These are phyloP conservation scores for Thalassia testudinum DNA, from an alignment of 116 monocot genomes.

Conservation along the genomic window DNA sequence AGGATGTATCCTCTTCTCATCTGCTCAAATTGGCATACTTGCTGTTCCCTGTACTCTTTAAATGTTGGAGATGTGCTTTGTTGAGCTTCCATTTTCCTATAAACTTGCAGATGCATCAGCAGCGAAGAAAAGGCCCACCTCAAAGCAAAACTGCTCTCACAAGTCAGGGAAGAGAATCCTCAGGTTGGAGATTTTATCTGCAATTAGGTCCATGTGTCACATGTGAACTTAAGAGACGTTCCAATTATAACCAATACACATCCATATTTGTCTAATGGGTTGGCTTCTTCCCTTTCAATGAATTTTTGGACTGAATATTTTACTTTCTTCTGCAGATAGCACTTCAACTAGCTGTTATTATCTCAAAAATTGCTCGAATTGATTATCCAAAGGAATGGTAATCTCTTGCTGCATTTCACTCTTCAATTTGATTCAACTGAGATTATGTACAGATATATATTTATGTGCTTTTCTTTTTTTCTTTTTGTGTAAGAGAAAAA, in stretches of 20 bases:
- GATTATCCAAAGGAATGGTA: conserved; percentile 99
- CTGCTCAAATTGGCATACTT: no score
- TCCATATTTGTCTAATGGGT: no score
- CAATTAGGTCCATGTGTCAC: no score
- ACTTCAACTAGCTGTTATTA: conserved; percentile 64
- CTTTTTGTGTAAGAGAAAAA: no score
- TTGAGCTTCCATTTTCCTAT: not conserved
- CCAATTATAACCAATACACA: no score
- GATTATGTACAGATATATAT: no score
- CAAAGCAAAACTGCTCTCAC: conserved; percentile 55
- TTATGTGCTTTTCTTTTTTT: no score
- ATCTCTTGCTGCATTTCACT: not conserved
- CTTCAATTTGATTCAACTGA: not conserved
- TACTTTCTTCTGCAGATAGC: conserved; percentile 48
- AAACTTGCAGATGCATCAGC: conserved; percentile 46
- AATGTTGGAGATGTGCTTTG: not conserved
- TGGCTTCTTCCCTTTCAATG: no score
- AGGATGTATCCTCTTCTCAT: no score
- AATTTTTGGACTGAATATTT: not conserved
- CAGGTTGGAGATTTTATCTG: conserved; percentile 25
- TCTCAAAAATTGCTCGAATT: conserved; percentile 89
- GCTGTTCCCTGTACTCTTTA: no score
- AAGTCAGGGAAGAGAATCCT: conserved; percentile 71
- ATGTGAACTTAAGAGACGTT: no score
- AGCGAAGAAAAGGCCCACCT: conserved; percentile 84